Conservation (phyloP, 2,329 filamentous ascomycete genomes). For the Trichophyton simii region DNA sequence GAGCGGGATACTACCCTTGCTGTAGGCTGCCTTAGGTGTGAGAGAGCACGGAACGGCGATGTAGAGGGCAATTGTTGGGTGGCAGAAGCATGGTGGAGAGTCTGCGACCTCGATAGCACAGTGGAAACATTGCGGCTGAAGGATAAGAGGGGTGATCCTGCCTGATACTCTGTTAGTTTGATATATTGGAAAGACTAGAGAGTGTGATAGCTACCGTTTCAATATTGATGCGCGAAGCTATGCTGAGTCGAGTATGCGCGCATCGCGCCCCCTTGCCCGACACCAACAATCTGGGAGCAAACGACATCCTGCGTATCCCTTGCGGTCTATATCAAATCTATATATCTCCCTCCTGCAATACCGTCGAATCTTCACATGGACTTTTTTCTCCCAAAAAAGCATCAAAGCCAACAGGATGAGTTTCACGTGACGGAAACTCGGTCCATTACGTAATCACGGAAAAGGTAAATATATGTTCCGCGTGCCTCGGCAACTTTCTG, state of each 20-base stretch:
- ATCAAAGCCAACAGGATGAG: not conserved
- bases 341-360: too few species aligned
- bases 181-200: not conserved
- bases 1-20: not conserved
- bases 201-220: not conserved
- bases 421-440: not conserved
- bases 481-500: constrained; percentile 24
- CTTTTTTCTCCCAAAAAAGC: not conserved
- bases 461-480: constrained; percentile 17
- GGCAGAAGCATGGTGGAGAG: not conserved
- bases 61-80: not conserved
- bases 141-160: not conserved
- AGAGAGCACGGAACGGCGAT: not conserved
- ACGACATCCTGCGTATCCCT: not conserved
- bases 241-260: not conserved
- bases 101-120: not conserved
- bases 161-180: not conserved
- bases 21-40: not conserved
- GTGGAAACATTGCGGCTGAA: not conserved
- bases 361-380: not conserved
- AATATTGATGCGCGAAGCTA: not conserved
- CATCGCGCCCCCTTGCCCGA: constrained; percentile 4
- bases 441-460: not conserved
- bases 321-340: not conserved
- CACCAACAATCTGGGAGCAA: constrained; percentile 6